Conservation (phyloP, 164 flowering plant species). For the Stephania yunnanensis region DNA sequence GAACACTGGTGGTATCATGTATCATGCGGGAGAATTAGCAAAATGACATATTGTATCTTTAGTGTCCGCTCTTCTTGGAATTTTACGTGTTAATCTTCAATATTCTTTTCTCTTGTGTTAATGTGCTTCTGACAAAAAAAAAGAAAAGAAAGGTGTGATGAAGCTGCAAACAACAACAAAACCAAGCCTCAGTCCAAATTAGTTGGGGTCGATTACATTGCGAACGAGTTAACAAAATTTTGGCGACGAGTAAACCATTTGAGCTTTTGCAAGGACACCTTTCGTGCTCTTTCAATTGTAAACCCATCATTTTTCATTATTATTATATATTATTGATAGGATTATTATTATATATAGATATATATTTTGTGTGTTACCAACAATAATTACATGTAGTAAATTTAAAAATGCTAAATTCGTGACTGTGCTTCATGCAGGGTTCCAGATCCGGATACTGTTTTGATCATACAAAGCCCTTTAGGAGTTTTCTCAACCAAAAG, state of each 20-base stretch:
- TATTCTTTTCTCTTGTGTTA: background rate
- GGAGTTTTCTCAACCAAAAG: slow-evolving; percentile 75
- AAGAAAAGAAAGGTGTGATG: background rate
- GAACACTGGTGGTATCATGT: background rate
- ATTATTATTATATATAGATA: too few relatives aligned
- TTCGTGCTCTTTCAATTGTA: background rate
- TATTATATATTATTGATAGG: too few relatives aligned
- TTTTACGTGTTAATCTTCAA: background rate
- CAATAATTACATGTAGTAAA: too few relatives aligned
- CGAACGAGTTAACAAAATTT: background rate
- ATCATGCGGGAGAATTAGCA: background rate
- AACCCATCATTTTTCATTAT: background rate
- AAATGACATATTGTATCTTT: background rate
- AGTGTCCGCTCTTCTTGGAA: background rate
- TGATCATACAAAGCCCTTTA: slow-evolving; percentile 66
- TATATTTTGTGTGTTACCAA: too few relatives aligned
- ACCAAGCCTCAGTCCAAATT: too few relatives aligned
- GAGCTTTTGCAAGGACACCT: background rate
- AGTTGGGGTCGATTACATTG: background rate
- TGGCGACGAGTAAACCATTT: background rate
- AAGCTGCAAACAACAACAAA: too few relatives aligned
- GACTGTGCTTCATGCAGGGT: slow-evolving; percentile 43
- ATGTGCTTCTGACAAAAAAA: background rate
- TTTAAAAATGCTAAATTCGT: too few relatives aligned
- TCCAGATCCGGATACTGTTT: slow-evolving; percentile 81